Conservation (phyloP, 169 alveolate genomes). For the Babesia caballi region DNA sequence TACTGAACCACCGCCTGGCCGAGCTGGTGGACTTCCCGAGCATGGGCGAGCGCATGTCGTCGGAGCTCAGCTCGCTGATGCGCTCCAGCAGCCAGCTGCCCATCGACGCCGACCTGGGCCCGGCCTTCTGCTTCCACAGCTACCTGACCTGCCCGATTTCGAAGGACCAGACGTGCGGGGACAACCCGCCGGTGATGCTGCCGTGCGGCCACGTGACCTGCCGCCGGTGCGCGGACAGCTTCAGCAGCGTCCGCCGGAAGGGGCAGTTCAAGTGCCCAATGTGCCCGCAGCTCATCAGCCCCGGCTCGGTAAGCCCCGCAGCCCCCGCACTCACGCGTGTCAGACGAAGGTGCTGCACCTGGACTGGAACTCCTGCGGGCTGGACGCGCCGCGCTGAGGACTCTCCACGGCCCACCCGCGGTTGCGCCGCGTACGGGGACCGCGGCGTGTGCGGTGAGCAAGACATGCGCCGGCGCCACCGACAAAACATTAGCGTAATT, state of each 20-base stretch:
- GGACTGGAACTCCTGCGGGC: conserved; percentile 50
- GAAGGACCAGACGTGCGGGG: conserved; percentile 64
- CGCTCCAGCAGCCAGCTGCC: conserved; percentile 60
- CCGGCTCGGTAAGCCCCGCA: conserved; percentile 25
- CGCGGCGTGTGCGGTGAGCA: too few relatives aligned
- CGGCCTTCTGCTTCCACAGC: conserved; percentile 71
- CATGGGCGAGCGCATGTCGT: conserved; percentile 12
- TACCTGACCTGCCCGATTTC: conserved; percentile 68
- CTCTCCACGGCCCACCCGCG: too few relatives aligned
- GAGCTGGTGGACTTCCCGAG: conserved; percentile 19
- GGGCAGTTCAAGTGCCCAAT: conserved; percentile 63
- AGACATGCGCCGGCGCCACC: too few relatives aligned
- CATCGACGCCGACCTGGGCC: conserved; percentile 68
- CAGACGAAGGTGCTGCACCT: conserved; percentile 47
- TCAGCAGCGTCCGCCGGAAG: conserved; percentile 41
- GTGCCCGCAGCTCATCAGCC: conserved; percentile 57
- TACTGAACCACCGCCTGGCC: conserved; percentile 42
- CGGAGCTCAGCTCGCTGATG: conserved; percentile 47
- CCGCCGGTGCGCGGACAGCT: conserved; percentile 46
- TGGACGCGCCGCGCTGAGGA: background rate
- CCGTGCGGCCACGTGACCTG: conserved; percentile 72
- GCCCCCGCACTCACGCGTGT: background rate
- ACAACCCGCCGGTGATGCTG: conserved; percentile 64
- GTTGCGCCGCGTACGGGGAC: conserved; percentile 11
- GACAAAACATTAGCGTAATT: too few relatives aligned